phyloP scores from a whole-genome alignment of 148 eudicot genomes.

The Cornus controversa region DNA sequence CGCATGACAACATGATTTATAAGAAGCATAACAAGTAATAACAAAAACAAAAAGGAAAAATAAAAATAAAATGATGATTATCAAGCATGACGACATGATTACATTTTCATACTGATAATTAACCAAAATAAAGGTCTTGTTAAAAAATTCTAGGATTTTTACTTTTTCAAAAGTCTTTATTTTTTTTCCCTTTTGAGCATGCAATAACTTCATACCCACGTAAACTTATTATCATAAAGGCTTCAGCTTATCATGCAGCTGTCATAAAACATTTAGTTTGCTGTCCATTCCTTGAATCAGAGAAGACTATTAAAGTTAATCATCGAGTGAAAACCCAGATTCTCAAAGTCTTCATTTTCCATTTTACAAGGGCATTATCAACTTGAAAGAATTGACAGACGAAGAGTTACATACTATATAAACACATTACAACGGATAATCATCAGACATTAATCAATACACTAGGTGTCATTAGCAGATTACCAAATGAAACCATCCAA shows the following conservation, averaged over 20 bases:
- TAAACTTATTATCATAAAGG: background rate
- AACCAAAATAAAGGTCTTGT: background rate
- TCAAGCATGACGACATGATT: too few relatives aligned
- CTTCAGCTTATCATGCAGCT: background rate
- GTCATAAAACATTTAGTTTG: background rate
- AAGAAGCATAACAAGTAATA: background rate
- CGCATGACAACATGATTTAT: background rate
- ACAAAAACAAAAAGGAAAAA: background rate
- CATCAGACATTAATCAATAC: background rate
- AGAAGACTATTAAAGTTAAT: background rate
- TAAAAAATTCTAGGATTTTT: too few relatives aligned
- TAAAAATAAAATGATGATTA: background rate
- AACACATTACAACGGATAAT: background rate
- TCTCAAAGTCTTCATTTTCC: background rate
- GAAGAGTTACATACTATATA: background rate
- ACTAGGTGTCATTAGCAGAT: background rate
- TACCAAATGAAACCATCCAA: slow-evolving; percentile 91
- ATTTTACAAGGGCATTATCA: background rate
- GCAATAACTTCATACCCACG: background rate
- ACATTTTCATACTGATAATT: background rate
- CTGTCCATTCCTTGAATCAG: background rate
- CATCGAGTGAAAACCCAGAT: background rate
- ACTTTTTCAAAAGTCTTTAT: background rate
- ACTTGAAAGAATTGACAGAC: background rate
- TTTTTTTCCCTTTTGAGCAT: background rate